These are phyloP conservation scores for Aspergillus versicolor DNA, from an alignment of 2,329 filamentous ascomycete species.

Conservation along the genomic window DNA sequence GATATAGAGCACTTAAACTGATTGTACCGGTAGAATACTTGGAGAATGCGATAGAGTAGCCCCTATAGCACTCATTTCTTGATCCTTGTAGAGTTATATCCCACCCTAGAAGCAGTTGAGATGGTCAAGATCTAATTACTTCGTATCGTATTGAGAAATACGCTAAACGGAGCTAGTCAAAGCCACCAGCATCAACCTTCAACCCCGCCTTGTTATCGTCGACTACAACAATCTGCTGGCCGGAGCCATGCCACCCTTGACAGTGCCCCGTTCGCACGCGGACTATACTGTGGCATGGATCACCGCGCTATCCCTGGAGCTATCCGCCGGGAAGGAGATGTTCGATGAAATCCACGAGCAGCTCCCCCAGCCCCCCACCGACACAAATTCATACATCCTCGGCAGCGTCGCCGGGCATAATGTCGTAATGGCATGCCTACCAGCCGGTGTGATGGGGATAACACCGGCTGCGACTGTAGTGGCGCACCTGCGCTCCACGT, in stretches of 20 bases:
- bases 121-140: too few relatives aligned
- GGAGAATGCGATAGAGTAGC: too few relatives aligned
- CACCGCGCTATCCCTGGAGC: not conserved
- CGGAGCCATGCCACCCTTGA: too few relatives aligned
- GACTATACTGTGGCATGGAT: not conserved
- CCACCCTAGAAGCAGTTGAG: too few relatives aligned
- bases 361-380: not conserved
- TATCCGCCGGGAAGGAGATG: not conserved
- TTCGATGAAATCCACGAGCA: not conserved
- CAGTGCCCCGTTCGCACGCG: not conserved
- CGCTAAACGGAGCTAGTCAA: too few relatives aligned
- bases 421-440: not conserved
- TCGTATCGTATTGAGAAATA: too few relatives aligned
- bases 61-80: slow-evolving; percentile 45
- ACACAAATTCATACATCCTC: not conserved
- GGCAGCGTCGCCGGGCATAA: not conserved
- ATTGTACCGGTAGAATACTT: too few relatives aligned
- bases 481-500: not conserved
- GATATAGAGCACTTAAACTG: slow-evolving; percentile 41
- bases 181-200: too few relatives aligned
- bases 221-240: too few relatives aligned
- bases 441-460: not conserved
- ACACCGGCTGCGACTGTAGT: not conserved
- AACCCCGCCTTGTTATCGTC: too few relatives aligned
- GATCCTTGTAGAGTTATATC: too few relatives aligned